Evolutionary conservation across 257 asterid species (phyloP), one percentile per base, ranked within the genome.

Genomic region (Primulina tabacum): DNA sequence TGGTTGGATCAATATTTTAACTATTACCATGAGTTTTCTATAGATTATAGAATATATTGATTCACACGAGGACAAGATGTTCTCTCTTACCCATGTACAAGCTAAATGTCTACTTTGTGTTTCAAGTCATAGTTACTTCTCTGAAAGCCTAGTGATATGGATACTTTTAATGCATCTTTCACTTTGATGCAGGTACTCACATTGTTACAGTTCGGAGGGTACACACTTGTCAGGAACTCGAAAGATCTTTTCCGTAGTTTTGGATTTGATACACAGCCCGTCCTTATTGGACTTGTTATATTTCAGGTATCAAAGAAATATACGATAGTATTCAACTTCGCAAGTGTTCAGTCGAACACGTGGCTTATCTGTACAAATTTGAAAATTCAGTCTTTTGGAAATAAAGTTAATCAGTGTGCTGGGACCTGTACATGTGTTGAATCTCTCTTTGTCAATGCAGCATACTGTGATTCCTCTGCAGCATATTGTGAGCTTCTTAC

Each of bases 201-300:
- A 9, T 65, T 94, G 57, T 79, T 89, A 85, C 99, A 91, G 77
- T 94, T 94, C 75, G 99, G 99, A 62, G 99, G 99, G 20, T 94
- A 85, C 87, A 87, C 97, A 60, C 96, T 94, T 17, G 90, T 91
- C 43, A 89, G 98, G 84, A 94, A 94, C 84, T 94, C 99, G 12
- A 88, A 86, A 72, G 96, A 91, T 70, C 80, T 94, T 78, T 94
- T 91, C 81, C 92, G 76, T 83, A 94, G 99, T 89, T 94, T 94
- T 73, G 99, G 99, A 61, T 94, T 94, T 82, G 97, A 91, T 75
- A 89, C 97, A 6, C 97, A 91, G 81, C 99, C 99, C 26, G 95
- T 94, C 76, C 92, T 94, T 61, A 91, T 94, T 73, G 99, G 99
- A 67, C 97, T 94, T 58, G 88, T 94, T 77, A 80, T 94, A 79